Evolutionary conservation across 805 yeast species (phyloP), one percentile per base, ranked within the genome.

Genomic region (Nakazawaea molendinolei): DNA sequence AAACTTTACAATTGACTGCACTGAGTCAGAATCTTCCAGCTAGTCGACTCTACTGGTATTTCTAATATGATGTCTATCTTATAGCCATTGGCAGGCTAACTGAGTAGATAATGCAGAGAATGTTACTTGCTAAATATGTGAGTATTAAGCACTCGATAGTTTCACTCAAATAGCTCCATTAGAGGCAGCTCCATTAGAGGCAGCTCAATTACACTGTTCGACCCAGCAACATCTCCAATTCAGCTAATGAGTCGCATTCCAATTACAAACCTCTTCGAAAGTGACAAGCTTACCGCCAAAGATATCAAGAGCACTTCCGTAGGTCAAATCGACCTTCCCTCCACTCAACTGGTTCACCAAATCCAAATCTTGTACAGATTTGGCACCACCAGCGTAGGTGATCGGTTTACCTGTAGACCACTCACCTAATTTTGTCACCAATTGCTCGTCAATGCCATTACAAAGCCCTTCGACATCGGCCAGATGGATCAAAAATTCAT

Each of bases 401-500:
- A 86, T 76, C 23, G 83, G 87, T 2, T 84, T 67, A 19, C 69
- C 73, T 13, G 66, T 58, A 44, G 76, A 69, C 97, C 97, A 92
- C 45, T 79, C 75, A 16, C 86, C 86, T 27, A 92, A 62, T 38
- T 70, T 70, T 19, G 41, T 39, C 5, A 92, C 97, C 28, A 92
- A 63, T 13, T 76, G 72, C 51, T 79, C 78, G 51, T 92, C 99
- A 23, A 92, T 84, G 1, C 99, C 99, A 28, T 76, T 71, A 55
- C 98, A 92, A 13, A 92, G 66, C 0, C 99, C 99, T 59, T 92
- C 99, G 3, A 92, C 97, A 58, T 92, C 98, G 0, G 98, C 99
- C 3, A 98, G 98, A 61, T 92, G 99, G 13, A 92, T 80, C 36
- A 92, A 62, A 51, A 90, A 85, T 60, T 92, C 98, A 44, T 76